Evolutionary conservation across 2,329 filamentous ascomycete genomes (phyloP), one percentile per base, ranked within the genome.

Genomic region (Hymenoscyphus occultus): DNA sequence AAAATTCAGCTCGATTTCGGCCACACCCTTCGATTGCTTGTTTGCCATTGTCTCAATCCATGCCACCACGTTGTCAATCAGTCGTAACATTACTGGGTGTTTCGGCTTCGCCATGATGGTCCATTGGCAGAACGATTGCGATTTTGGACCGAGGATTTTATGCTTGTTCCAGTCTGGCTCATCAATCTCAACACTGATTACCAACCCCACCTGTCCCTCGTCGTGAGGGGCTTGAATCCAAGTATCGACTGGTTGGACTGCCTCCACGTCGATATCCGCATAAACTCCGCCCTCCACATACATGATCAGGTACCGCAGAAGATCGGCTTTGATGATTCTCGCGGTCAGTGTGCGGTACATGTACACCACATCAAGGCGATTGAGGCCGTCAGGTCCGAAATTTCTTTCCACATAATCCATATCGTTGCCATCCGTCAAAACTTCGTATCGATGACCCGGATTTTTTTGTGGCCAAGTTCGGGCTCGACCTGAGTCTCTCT

Each of bases 41-140:
- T 77, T 77, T 3, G 87, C 82, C 2, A 89, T 81, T 0, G 80
- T 81, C 39, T 83, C 81, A 57, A 90, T 78, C 88, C 87, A 90
- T 1, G 77, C 74, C 76, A 90, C 83, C 73, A 90, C 90, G 71
- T 88, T 84, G 74, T 90, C 86, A 58, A 90, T 84, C 9, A 90
- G 80, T 35, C 79, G 78, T 74, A 90, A 80, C 86, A 90, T 89
- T 62, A 90, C 86, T 1, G 86, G 86, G 19, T 86, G 82, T n/a
- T 80, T 79, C 0, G 88, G 87, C 72, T 89, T 89, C 68, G 84
- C 83, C 78, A 89, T 87, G 73, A 90, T 88, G 0, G 88, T 90
- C 88, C 88, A 91, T 71, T 90, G 88, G 74, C 87, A 90, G 74
- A 91, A 90, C 0, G 87, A 90, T 68, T 82, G 80, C 57, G 84